These are phyloP conservation scores for Aspergillus sp. DNA, from an alignment of 2,329 filamentous ascomycete species.

Conservation along the genomic window DNA sequence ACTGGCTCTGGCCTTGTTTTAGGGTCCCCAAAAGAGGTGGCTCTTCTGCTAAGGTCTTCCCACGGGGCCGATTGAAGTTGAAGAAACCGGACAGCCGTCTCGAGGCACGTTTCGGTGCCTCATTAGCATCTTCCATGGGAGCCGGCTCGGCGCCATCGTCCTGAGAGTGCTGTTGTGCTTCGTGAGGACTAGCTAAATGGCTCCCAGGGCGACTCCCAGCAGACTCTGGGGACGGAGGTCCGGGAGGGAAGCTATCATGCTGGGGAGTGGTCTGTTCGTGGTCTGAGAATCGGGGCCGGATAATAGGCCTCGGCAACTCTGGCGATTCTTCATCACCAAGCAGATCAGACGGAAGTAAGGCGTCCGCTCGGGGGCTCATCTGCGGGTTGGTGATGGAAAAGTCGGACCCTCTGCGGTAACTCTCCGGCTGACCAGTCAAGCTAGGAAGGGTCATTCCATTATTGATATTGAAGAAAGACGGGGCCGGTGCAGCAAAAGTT, in stretches of 20 bases:
- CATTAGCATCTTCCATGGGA: slow-evolving; percentile 31
- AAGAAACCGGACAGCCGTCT: slow-evolving; percentile 60
- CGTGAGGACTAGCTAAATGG: slow-evolving; percentile 48
- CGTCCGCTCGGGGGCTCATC: slow-evolving; percentile 64
- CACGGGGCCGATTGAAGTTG: slow-evolving; percentile 58
- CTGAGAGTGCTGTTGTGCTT: slow-evolving; percentile 33
- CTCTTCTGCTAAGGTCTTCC: slow-evolving; percentile 61
- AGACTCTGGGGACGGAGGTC: slow-evolving; percentile 47
- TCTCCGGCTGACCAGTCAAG: slow-evolving; percentile 40
- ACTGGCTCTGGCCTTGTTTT: slow-evolving; percentile 62
- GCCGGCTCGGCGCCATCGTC: slow-evolving; percentile 38
- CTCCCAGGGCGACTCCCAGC: slow-evolving; percentile 45
- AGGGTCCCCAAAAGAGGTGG: slow-evolving; percentile 59
- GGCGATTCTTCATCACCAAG: slow-evolving; percentile 55
- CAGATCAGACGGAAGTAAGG: slow-evolving; percentile 61
- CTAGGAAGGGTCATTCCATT: slow-evolving; percentile 61
- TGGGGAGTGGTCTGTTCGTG: slow-evolving; percentile 30
- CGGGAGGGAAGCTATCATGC: slow-evolving; percentile 35
- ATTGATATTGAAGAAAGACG: slow-evolving; percentile 62
- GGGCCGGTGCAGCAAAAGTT: slow-evolving; percentile 48
- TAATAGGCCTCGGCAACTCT: slow-evolving; percentile 32
- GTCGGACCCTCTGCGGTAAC: slow-evolving; percentile 53
- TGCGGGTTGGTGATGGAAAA: slow-evolving; percentile 57
- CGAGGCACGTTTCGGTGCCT: slow-evolving; percentile 45
- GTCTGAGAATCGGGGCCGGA: slow-evolving; percentile 30